Base-by-base conservation (phyloP, 208 protist species). In the Leishmania gerbilli region DNA sequence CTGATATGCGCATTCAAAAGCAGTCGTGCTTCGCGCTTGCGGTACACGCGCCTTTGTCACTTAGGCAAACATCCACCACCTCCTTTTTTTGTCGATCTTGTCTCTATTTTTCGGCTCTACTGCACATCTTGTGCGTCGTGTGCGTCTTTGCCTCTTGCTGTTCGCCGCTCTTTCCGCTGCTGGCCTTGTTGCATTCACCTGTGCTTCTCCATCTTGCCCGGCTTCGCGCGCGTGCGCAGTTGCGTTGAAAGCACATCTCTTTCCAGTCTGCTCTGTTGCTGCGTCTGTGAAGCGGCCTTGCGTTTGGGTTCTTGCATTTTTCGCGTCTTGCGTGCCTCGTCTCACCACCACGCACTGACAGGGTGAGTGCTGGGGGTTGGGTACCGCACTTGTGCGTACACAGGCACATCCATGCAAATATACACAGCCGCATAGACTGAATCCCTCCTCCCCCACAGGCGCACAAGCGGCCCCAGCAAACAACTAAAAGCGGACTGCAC, bases 401-500 rank as follows among this genome's bases (percentile, higher is more conserved):
- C 11, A n/a, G 19, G 15, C 51, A 34, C 71, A 58, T 37, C 7
- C 40, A 49, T 71, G 19, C 67, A 4, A 3, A 34, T n/a, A 37
- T 27, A 71, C 9, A 45, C 9, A 49, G 9, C 21, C 31, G 21
- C 40, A 37, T 24, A 1, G 69, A 21, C 27, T 40, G 4, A 40
- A 40, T 31, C 17, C 37, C n/a, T 24, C 51, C 21, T 7, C 49
- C 31, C 13, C 34, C 9, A 45, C 11, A 68, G 11, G 11, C 47
- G 53, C 19, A 68, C 2, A 62, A 65, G 60, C 40, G 51, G 34
- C 19, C 9, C 47, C 27, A 21, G 67, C 37, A 77, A 77, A 69
- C 27, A 87, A 71, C 4, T 3, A 64, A 62, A 85, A 7, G 27
- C 49, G 3, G 78, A 49, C 49, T 27, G 47, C 47, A 21, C 31